Evolutionary conservation across 192 early-diverging fungal genomes (phyloP).

Genomic region (Phycomyces blakesleeanus): DNA sequence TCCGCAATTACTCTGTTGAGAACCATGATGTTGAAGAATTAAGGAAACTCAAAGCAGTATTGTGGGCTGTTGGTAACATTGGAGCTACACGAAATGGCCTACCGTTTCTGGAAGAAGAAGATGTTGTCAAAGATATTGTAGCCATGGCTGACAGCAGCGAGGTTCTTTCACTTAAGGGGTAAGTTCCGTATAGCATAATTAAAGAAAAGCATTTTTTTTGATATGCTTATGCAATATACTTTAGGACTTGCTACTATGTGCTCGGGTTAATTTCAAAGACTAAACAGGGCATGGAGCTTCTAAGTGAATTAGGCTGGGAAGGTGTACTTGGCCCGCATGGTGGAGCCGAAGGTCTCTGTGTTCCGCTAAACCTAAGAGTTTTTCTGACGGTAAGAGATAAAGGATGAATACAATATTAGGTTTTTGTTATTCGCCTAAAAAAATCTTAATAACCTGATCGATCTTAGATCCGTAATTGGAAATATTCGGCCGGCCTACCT

Average conservation of each 20-base stretch:
- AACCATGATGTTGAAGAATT: slow-evolving; percentile 34
- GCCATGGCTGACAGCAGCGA: slow-evolving; percentile 63
- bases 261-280: slow-evolving; percentile 70
- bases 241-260: slow-evolving; percentile 72
- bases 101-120: slow-evolving; percentile 66
- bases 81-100: slow-evolving; percentile 63
- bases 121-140: slow-evolving; percentile 70
- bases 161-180: slow-evolving; percentile 75
- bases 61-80: slow-evolving; percentile 85
- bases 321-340: slow-evolving; percentile 52
- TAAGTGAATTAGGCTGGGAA: slow-evolving; percentile 76
- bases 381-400: slow-evolving; percentile 56
- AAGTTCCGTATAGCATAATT: slow-evolving; percentile 3
- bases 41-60: slow-evolving; percentile 60
- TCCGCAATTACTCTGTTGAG: slow-evolving; percentile 48
- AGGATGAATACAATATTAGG: background rate
- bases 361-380: slow-evolving; percentile 55
- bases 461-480: slow-evolving; percentile 46
- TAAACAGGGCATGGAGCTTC: slow-evolving; percentile 60
- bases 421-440: too few relatives aligned
- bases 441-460: background rate
- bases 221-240: background rate
- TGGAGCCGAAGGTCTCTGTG: slow-evolving; percentile 55
- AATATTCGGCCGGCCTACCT: slow-evolving; percentile 35
- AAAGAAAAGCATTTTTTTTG: background rate